Base-by-base conservation (phyloP, 1,139 yeast species). In the Kurtzmaniella quercitrusa region DNA sequence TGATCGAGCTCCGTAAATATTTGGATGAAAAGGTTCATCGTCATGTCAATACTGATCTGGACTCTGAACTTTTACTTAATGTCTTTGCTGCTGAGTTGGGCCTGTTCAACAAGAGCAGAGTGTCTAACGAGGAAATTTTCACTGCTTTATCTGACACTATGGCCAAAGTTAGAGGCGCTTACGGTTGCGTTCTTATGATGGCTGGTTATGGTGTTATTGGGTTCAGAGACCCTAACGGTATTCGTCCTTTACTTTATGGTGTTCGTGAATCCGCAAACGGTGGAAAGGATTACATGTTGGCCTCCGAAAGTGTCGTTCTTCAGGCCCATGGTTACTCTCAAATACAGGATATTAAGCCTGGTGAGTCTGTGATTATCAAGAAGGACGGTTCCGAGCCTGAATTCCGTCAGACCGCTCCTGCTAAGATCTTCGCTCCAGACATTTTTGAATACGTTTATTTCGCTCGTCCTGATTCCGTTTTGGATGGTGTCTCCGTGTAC, bases 141-240 rank as follows among this genome's bases (percentile, higher is more conserved):
- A 73, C 76, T 44, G 98, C 98, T 2, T 70, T 93, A 44, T 78
- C 80, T 47, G 96, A 95, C 42, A 88, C 94, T 36, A 88, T 80
- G 74, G 70, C 80, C 40, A 69, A 76, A 55, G 83, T 93, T 50
- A 82, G 96, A 60, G 98, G 98, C 48, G 98, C 97, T 17, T 93
- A 88, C 62, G 97, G 98, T 1, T 89, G 97, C 69, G 80, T 86
- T 37, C 95, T 95, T 45, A 82, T 93, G 88, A 72, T 93, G 48
- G 98, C 98, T 2, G 98, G 98, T 39, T 94, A 85, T 66, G 98
- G 97, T 42, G 62, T 93, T 48, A 81, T 93, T 59, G 98, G 98
- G 1, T 94, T 93, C 73, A 80, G 98, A 62, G 98, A 93, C 65
- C 96, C 98, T 26, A 85, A 93, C 59, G 98, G 98, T 47, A 88